Percentiles rank a stretch among this genome's conserved stretches.
Conservation (phyloP, 2,329 filamentous ascomycete species). For the Metarhizium album region DNA sequence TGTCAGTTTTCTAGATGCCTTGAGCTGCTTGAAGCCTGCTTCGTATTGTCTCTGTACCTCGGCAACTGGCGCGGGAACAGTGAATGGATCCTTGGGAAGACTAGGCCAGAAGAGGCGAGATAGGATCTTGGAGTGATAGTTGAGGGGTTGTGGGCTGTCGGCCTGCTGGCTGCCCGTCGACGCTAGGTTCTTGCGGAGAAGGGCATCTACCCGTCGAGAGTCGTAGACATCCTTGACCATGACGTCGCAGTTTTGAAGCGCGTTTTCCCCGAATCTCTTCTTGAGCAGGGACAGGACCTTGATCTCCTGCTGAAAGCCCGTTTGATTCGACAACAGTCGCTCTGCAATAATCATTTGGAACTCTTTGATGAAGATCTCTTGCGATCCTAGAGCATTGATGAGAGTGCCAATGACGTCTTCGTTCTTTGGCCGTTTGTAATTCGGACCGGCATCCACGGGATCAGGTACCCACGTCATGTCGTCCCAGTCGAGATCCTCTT, state of each 20-base stretch:
- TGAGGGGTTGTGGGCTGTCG: constrained; percentile 11
- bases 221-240: constrained; percentile 93
- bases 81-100: constrained; percentile 59
- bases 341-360: constrained; percentile 84
- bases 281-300: constrained; percentile 81
- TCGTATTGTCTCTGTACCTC: constrained; percentile 61
- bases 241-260: constrained; percentile 87
- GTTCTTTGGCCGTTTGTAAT: constrained; percentile 80
- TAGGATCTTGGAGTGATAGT: constrained; percentile 72
- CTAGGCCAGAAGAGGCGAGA: constrained; percentile 91
- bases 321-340: constrained; percentile 57
- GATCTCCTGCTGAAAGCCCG: constrained; percentile 66
- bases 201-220: constrained; percentile 60
- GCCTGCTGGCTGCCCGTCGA: constrained; percentile 7
- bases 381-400: constrained; percentile 76
- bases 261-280: constrained; percentile 72
- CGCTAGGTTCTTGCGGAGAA: constrained; percentile 41
- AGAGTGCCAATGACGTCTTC: constrained; percentile 89
- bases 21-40: constrained; percentile 65
- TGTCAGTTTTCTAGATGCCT: constrained; percentile 73
- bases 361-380: constrained; percentile 89
- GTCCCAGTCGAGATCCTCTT: constrained; percentile 73
- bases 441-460: constrained; percentile 82
- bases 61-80: constrained; percentile 47
- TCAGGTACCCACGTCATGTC: constrained; percentile 92